These are phyloP conservation scores for Erodium maritimum DNA, from an alignment of 345 rosid genomes.

Conservation along the genomic window DNA sequence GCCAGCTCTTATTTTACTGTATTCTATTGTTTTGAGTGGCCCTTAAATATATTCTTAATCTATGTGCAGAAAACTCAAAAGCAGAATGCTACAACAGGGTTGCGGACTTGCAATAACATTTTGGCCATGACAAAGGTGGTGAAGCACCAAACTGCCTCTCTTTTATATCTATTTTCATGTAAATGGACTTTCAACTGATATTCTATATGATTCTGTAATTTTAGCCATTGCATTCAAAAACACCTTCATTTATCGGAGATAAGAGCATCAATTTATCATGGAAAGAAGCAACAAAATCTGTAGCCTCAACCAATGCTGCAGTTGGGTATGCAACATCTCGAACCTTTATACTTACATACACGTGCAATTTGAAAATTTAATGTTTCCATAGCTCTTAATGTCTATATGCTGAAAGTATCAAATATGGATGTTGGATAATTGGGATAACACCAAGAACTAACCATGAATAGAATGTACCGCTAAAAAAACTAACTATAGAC, in stretches of 20 bases:
- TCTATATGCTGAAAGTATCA: not conserved
- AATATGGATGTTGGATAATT: not conserved
- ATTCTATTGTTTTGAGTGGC: conserved; percentile 3
- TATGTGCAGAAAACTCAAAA: conserved; percentile 68
- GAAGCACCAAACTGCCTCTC: not conserved
- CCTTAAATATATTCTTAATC: not conserved
- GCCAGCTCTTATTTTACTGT: not conserved
- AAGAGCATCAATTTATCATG: conserved; percentile 80
- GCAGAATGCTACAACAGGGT: conserved; percentile 76
- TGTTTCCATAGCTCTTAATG: not conserved
- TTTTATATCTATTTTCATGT: not conserved
- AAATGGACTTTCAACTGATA: conserved; percentile 6
- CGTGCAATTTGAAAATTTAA: not conserved
- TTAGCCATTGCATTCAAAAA: conserved; percentile 80
- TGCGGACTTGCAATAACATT: conserved; percentile 90
- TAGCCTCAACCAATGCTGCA: conserved; percentile 27
- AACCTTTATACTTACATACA: not conserved
- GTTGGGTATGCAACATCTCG: conserved; percentile 41
- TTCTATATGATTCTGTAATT: conserved; percentile 9
- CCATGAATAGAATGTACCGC: no score
- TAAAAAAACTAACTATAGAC: no score
- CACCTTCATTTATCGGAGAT: conserved; percentile 83
- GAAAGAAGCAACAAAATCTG: conserved; percentile 69
- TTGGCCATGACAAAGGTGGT: conserved; percentile 92
- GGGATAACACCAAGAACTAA: no score